Base-by-base conservation (phyloP, 2,329 filamentous ascomycete species). In the Paraphoma sp. region DNA sequence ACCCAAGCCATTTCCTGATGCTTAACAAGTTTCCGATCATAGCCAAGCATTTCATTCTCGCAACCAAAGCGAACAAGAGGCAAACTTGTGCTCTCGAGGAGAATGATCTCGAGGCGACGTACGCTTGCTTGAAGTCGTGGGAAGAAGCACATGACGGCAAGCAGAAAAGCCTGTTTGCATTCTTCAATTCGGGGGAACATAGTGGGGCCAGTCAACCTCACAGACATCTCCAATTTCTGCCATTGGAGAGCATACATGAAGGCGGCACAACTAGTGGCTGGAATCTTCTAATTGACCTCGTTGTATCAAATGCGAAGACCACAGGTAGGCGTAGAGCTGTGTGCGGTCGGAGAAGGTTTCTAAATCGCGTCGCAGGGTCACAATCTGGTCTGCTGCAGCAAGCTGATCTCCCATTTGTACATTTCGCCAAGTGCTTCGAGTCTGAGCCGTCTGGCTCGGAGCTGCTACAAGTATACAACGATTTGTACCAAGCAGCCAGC, bases 11-110 rank as follows among this genome's bases (percentile, higher is more conserved):
- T 73, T 81, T 83, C 56, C 81, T 92, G 42, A 85, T 92, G 1
- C 79, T 92, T 41, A 92, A 92, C 80, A 92, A 92, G 74, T 92
- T 89, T 65, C 88, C 89, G 47, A 77, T 92, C 47, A 87, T 90
- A 33, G 83, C 85, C 0, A 83, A 87, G 65, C 89, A 92, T 76
- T 90, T 90, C 70, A 90, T 92, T 63, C 82, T 92, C 46, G 84
- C 86, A 0, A 92, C 89, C 0, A 84, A 78, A n/a, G 73, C 78
- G 1, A 87, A 87, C 71, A 84, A 86, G 69, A 78, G 79, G n/a
- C 89, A 92, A 79, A 87, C 85, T 1, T 79, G 89, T 62, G 69
- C 88, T 5, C 80, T 92, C 1, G 87, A 88, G 48, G 72, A 78
- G 11, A 78, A 77, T 28, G 89, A 92, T 64, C 76, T 92, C 29